phyloP scores from a whole-genome alignment of 306 rosid species.

The Abrus precatorius region DNA sequence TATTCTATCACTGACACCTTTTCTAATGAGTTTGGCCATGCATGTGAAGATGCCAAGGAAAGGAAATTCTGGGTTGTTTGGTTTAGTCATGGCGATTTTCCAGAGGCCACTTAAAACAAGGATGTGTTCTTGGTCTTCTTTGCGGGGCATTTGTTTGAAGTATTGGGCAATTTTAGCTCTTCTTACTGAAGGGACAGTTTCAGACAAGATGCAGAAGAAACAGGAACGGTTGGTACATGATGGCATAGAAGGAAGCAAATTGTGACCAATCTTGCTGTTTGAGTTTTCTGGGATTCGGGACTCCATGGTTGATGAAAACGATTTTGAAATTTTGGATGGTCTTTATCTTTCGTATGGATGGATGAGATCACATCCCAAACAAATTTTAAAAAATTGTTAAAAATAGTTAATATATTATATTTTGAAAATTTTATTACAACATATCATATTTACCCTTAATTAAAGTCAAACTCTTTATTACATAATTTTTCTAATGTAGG shows the following conservation, averaged over 20 bases:
- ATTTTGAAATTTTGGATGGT: not conserved
- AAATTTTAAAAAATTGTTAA: too few relatives aligned
- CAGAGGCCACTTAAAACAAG: slow-evolving; percentile 66
- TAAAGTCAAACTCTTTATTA: too few relatives aligned
- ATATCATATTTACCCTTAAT: too few relatives aligned
- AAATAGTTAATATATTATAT: too few relatives aligned
- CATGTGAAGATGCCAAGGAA: slow-evolving; percentile 70
- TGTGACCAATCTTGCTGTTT: slow-evolving; percentile 35
- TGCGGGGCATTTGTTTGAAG: slow-evolving; percentile 66
- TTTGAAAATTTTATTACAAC: too few relatives aligned
- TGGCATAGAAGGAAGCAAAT: slow-evolving; percentile 26
- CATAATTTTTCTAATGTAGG: too few relatives aligned
- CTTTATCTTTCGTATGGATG: not conserved
- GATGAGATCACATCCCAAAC: not conserved
- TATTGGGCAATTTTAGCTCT: slow-evolving; percentile 48
- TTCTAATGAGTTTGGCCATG: slow-evolving; percentile 72
- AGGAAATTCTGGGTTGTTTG: slow-evolving; percentile 77
- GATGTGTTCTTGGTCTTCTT: slow-evolving; percentile 62
- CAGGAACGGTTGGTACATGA: slow-evolving; percentile 55
- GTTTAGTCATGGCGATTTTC: slow-evolving; percentile 73
- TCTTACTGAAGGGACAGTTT: slow-evolving; percentile 56
- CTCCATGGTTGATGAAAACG: slow-evolving; percentile 45
- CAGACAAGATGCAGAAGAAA: slow-evolving; percentile 77
- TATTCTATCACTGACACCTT: slow-evolving; percentile 54
- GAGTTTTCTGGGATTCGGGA: slow-evolving; percentile 40